These are phyloP conservation scores for Citrullus mucosospermus DNA, from an alignment of 306 rosid species.

Conservation along the genomic window DNA sequence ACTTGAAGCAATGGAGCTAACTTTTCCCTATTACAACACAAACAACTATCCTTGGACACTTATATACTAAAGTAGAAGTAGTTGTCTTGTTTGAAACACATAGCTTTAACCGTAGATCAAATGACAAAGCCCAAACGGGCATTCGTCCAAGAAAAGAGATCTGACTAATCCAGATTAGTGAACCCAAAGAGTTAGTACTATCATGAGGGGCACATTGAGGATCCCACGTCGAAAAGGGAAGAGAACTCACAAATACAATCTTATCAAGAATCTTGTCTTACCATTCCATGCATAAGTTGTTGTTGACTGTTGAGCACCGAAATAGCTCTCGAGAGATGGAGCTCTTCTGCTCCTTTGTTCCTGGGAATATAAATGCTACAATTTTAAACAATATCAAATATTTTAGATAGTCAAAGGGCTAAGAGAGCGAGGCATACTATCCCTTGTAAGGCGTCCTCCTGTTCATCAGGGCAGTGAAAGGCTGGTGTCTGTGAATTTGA, in stretches of 20 bases:
- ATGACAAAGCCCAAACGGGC: background rate
- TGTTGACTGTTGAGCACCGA: conserved; percentile 23
- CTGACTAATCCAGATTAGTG: too few species aligned
- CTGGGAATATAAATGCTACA: conserved; percentile 10
- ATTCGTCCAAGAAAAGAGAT: too few species aligned
- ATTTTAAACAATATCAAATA: conserved; percentile 1
- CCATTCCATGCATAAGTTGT: conserved; percentile 23
- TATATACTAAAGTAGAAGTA: background rate
- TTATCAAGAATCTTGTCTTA: conserved; percentile 6
- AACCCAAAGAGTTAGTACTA: too few species aligned
- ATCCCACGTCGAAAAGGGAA: too few species aligned
- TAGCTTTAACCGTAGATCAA: background rate
- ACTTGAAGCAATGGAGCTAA: conserved; percentile 14
- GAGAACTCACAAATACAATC: too few species aligned
- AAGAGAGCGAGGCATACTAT: conserved; percentile 14
- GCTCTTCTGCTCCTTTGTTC: conserved; percentile 26
- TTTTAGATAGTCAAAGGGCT: background rate
- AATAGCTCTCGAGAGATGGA: conserved; percentile 21
- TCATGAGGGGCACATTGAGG: too few species aligned
- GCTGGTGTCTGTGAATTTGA: conserved; percentile 10
- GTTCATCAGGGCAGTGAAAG: conserved; percentile 15
- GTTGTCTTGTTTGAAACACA: background rate
- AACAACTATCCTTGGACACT: background rate
- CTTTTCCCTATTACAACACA: conserved; percentile 11
- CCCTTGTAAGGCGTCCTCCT: conserved; percentile 9